phyloP scores from a whole-genome alignment of 306 rosid species.

The Vigna hirtella region DNA sequence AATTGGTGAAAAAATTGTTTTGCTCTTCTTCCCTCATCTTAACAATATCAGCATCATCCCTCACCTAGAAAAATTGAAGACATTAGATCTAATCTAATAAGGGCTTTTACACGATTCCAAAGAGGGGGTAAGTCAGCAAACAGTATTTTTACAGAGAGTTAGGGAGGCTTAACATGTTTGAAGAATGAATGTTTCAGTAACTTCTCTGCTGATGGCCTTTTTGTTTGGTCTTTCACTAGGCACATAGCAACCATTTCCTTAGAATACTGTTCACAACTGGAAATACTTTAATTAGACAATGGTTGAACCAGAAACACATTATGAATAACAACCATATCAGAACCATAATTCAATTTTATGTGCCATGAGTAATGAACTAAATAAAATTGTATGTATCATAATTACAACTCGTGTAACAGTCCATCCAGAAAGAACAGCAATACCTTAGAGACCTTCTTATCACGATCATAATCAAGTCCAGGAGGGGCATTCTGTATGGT shows the following conservation, averaged over 20 bases:
- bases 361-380: slow-evolving; percentile 29
- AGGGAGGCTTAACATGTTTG: slow-evolving; percentile 87
- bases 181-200: slow-evolving; percentile 90
- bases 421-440: slow-evolving; percentile 71
- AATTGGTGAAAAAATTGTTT: slow-evolving; percentile 46
- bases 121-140: slow-evolving; percentile 92
- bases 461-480: slow-evolving; percentile 98
- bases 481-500: slow-evolving; percentile 99
- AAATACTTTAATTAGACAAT: slow-evolving; percentile 91
- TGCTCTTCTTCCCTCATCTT: slow-evolving; percentile 78
- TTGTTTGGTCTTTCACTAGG: slow-evolving; percentile 97
- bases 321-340: slow-evolving; percentile 14
- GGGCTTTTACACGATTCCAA: slow-evolving; percentile 88
- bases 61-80: slow-evolving; percentile 59
- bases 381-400: slow-evolving; percentile 6
- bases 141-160: slow-evolving; percentile 84
- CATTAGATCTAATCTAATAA: slow-evolving; percentile 39
- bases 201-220: slow-evolving; percentile 94
- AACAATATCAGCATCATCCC: slow-evolving; percentile 64
- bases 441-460: slow-evolving; percentile 97
- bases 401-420: slow-evolving; percentile 16
- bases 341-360: neutral
- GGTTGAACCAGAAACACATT: slow-evolving; percentile 40
- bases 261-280: slow-evolving; percentile 99
- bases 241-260: slow-evolving; percentile 99